Evolutionary conservation across 2,329 filamentous ascomycete species (phyloP), one percentile per base, ranked within the genome.

Genomic region (Neonectria hederae): DNA sequence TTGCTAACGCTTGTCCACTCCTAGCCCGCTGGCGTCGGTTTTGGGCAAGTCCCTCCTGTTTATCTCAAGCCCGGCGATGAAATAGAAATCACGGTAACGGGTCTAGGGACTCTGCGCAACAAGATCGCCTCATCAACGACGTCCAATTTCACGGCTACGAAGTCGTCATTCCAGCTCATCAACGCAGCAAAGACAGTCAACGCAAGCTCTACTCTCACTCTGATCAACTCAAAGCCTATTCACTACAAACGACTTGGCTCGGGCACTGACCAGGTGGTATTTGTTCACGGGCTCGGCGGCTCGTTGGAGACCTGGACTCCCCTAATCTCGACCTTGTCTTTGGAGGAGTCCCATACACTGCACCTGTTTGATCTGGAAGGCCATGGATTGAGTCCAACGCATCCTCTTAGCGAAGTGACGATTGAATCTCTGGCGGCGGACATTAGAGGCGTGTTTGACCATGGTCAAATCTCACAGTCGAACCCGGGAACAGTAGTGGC

Each of bases 331-430:
- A 66, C 71, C 2, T 67, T 83, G 0, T 53, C 56, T 5, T 38
- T 66, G 1, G 22, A 38, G 2, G 35, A 38, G 17, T 38, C 35
- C 6, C 35, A 38, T n/a, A 38, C 35, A 17, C 14, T 38, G 17
- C 81, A 84, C 63, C 70, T 86, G 0, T 82, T 83, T 62, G 86
- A 88, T 65, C 76, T 88, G 3, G 86, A 88, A 73, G 86, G 86
- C 3, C 85, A 87, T 65, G 86, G 86, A 0, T 76, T 84, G 7
- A 84, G 83, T 1, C 84, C 85, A 0, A 86, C 85, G 0, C 80
- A 79, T 9, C 81, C 85, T 0, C 74, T 79, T 2, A 81, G 76
- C 53, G 67, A 67, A 2, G 56, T 85, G 11, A 80, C 76, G 6
- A 80, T 88, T 40, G 69, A 74, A 0, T 83, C 79, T 0, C 80